Evolutionary conservation across 2,329 filamentous ascomycete genomes (phyloP).

Genomic region (Calonectria pseudoreteaudii): DNA sequence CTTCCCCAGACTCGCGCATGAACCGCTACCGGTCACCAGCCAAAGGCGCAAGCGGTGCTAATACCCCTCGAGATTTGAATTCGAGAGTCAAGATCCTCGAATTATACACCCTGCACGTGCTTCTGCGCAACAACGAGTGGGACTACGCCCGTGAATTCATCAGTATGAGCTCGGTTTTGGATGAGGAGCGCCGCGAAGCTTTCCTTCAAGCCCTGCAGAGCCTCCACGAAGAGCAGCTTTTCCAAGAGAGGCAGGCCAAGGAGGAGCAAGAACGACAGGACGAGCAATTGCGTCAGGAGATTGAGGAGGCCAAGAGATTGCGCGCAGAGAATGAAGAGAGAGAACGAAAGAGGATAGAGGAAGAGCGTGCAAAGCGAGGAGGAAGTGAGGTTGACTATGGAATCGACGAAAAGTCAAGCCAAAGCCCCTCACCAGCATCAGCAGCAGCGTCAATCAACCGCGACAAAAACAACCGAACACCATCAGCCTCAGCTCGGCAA

Average conservation of each 20-base stretch:
- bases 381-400: slow-evolving; percentile 77
- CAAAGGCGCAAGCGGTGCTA: slow-evolving; percentile 71
- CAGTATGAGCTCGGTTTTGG: slow-evolving; percentile 83
- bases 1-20: slow-evolving; percentile 50
- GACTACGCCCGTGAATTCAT: slow-evolving; percentile 95
- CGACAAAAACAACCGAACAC: slow-evolving; percentile 45
- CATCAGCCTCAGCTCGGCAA: slow-evolving; percentile 49
- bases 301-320: slow-evolving; percentile 67
- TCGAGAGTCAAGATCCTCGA: slow-evolving; percentile 92
- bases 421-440: slow-evolving; percentile 43
- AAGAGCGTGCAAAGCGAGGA: slow-evolving; percentile 62
- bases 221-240: slow-evolving; percentile 84
- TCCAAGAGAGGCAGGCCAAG: slow-evolving; percentile 74
- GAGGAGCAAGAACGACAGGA: slow-evolving; percentile 69
- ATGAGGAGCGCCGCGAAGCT: slow-evolving; percentile 90
- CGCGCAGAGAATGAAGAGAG: slow-evolving; percentile 70
- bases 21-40: slow-evolving; percentile 59
- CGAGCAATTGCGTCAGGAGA: slow-evolving; percentile 66
- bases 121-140: slow-evolving; percentile 96
- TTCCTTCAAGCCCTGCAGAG: slow-evolving; percentile 89
- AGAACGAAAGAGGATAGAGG: slow-evolving; percentile 63
- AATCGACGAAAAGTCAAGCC: slow-evolving; percentile 66
- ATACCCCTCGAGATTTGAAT: slow-evolving; percentile 86
- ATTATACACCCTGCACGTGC: slow-evolving; percentile 92
- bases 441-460: slow-evolving; percentile 37